Evolutionary conservation across 768 basidiomycete species (phyloP).

Genomic region (Arthromyces matolae): DNA sequence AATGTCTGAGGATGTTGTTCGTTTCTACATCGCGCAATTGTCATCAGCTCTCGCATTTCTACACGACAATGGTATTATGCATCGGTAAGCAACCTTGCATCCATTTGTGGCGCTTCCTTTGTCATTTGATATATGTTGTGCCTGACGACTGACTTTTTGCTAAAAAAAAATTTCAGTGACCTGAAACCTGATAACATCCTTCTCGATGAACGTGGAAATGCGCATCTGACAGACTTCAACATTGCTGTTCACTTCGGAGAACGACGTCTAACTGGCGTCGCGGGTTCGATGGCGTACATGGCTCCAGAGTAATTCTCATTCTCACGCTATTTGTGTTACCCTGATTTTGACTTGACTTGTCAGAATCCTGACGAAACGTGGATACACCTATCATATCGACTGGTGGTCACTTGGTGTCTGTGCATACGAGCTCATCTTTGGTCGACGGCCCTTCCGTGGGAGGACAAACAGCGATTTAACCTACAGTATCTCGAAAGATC

Average conservation of each 20-base stretch:
- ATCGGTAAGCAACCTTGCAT: conserved; percentile 59
- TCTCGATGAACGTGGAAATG: conserved; percentile 91
- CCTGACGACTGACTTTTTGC: no score
- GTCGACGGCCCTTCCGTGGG: conserved; percentile 88
- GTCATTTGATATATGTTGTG: conserved; percentile 7
- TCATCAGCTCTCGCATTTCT: conserved; percentile 86
- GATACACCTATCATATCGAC: conserved; percentile 92
- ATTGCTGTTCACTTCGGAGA: conserved; percentile 97
- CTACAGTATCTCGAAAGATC: conserved; percentile 86
- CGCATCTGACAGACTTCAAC: conserved; percentile 97
- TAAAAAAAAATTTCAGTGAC: no score
- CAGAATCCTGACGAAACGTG: conserved; percentile 83
- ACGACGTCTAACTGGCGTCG: conserved; percentile 83
- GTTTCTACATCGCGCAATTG: conserved; percentile 88
- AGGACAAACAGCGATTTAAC: conserved; percentile 91
- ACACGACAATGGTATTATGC: conserved; percentile 92
- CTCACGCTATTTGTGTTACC: conserved; percentile 3
- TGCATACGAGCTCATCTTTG: conserved; percentile 89
- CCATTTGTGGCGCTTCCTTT: conserved; percentile 21
- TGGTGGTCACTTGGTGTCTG: conserved; percentile 98
- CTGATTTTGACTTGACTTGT: conserved; percentile 2
- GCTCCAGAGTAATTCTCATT: conserved; percentile 60
- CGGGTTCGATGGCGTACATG: conserved; percentile 99
- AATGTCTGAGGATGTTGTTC: conserved; percentile 73
- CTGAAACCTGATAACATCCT: conserved; percentile 98